These are phyloP conservation scores for Isoetes engelmannii DNA, from an alignment of 83 land plant genomes.

Conservation along the genomic window DNA sequence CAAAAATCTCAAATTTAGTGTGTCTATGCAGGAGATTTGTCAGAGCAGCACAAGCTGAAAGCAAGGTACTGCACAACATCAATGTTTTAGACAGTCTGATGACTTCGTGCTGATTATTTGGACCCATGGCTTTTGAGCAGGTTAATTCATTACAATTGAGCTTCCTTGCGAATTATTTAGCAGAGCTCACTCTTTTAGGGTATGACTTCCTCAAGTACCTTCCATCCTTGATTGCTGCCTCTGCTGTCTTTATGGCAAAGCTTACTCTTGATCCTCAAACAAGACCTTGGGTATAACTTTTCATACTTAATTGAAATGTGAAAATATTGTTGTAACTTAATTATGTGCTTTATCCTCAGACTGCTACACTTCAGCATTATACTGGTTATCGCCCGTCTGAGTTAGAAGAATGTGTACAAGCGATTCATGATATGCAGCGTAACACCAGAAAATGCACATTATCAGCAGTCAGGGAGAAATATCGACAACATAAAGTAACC, in stretches of 20 bases:
- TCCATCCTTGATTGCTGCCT: slow-evolving; percentile 75
- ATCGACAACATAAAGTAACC: slow-evolving; percentile 62
- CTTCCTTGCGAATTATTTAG: slow-evolving; percentile 72
- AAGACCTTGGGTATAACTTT: slow-evolving; percentile 69
- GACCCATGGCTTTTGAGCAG: slow-evolving; percentile 22
- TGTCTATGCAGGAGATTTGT: slow-evolving; percentile 54
- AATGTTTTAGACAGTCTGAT: not conserved
- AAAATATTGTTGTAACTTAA: too few relatives aligned
- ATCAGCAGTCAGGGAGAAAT: slow-evolving; percentile 63
- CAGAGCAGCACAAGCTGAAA: slow-evolving; percentile 68
- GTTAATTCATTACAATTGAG: slow-evolving; percentile 59
- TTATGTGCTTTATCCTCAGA: slow-evolving; percentile 30
- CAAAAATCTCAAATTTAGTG: too few relatives aligned
- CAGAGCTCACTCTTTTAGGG: slow-evolving; percentile 85
- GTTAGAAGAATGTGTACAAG: slow-evolving; percentile 54
- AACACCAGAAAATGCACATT: slow-evolving; percentile 40
- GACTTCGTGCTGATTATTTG: not conserved
- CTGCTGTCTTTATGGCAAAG: slow-evolving; percentile 73
- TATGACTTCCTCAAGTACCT: slow-evolving; percentile 59
- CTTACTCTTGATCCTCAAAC: slow-evolving; percentile 52
- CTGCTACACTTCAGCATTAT: slow-evolving; percentile 63
- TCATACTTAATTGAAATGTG: too few relatives aligned
- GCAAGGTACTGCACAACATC: slow-evolving; percentile 39
- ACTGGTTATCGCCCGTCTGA: slow-evolving; percentile 63
- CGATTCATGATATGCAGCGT: slow-evolving; percentile 49